Conservation (phyloP, 192 early-diverging fungal species). For the Gonapodya sp. region DNA sequence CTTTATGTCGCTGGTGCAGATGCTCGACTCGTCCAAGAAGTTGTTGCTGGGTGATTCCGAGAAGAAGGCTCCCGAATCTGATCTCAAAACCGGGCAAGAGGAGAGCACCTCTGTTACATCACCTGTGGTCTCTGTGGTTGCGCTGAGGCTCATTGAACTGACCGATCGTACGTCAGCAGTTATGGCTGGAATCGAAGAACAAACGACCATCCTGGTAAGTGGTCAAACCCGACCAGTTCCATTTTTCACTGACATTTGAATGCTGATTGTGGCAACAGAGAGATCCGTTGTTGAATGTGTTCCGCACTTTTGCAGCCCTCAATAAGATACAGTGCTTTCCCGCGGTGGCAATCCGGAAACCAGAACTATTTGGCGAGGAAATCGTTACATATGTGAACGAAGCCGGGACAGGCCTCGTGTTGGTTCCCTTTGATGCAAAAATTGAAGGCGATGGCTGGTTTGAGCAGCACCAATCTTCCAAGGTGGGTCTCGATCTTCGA, state of each 20-base stretch:
- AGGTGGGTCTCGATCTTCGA: conserved; percentile 12
- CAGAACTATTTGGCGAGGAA: conserved; percentile 58
- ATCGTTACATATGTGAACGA: conserved; percentile 45
- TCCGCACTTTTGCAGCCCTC: conserved; percentile 70
- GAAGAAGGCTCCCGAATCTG: neutral
- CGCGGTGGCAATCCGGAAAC: conserved; percentile 44
- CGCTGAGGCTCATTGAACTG: conserved; percentile 68
- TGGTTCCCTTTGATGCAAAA: conserved; percentile 50
- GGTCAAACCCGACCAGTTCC: neutral
- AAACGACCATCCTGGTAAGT: conserved; percentile 33
- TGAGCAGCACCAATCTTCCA: conserved; percentile 14
- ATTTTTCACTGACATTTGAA: neutral
- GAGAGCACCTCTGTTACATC: neutral
- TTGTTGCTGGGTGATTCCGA: neutral
- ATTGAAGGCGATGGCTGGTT: conserved; percentile 12
- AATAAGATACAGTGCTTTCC: conserved; percentile 55
- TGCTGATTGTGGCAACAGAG: conserved; percentile 9
- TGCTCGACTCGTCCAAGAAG: neutral
- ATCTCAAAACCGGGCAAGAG: neutral
- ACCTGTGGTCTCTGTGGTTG: conserved; percentile 23
- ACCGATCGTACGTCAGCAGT: conserved; percentile 71
- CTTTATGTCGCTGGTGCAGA: neutral
- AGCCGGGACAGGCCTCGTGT: conserved; percentile 49
- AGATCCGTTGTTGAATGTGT: conserved; percentile 73
- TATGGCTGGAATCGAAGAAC: conserved; percentile 62